These are phyloP conservation scores for Emericellopsis cladophorae DNA, from an alignment of 2,329 filamentous ascomycete genomes.

Conservation along the genomic window DNA sequence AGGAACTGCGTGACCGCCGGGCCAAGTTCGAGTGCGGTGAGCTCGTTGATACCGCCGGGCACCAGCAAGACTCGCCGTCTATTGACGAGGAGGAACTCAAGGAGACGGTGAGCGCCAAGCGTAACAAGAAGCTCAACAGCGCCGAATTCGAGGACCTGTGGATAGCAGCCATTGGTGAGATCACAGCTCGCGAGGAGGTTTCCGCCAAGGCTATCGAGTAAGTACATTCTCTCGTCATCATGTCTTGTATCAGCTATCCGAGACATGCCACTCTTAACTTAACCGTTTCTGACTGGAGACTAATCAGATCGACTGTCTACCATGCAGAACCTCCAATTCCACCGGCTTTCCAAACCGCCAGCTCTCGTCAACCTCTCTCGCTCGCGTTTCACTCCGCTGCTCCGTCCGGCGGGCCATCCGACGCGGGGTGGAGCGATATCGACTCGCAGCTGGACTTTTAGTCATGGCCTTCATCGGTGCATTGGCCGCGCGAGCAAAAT, in stretches of 20 bases:
- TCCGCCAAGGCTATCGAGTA: conserved; percentile 36
- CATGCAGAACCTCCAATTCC: conserved; percentile 60
- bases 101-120: conserved; percentile 59
- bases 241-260: neutral
- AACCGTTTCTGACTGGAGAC: conserved; percentile 47
- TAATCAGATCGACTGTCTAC: conserved; percentile 72
- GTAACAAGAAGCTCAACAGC: conserved; percentile 71
- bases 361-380: conserved; percentile 80
- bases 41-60: conserved; percentile 46
- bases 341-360: conserved; percentile 45
- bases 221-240: conserved; percentile 23
- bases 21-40: conserved; percentile 88
- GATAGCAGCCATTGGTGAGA: conserved; percentile 59
- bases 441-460: conserved; percentile 66
- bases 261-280: conserved; percentile 9
- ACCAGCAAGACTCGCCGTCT: conserved; percentile 42
- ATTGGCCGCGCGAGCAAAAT: conserved; percentile 52
- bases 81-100: conserved; percentile 64
- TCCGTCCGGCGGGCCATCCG: conserved; percentile 66
- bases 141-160: conserved; percentile 88
- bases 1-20: conserved; percentile 71
- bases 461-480: conserved; percentile 33
- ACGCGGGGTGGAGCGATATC: conserved; percentile 74
- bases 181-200: conserved; percentile 50
- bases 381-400: conserved; percentile 78